A percentile compares a stretch with the other conserved stretches of the same genome.
Evolutionary conservation across 2,329 filamentous ascomycete species (phyloP).

Genomic region (Periglandula ipomoeae): DNA sequence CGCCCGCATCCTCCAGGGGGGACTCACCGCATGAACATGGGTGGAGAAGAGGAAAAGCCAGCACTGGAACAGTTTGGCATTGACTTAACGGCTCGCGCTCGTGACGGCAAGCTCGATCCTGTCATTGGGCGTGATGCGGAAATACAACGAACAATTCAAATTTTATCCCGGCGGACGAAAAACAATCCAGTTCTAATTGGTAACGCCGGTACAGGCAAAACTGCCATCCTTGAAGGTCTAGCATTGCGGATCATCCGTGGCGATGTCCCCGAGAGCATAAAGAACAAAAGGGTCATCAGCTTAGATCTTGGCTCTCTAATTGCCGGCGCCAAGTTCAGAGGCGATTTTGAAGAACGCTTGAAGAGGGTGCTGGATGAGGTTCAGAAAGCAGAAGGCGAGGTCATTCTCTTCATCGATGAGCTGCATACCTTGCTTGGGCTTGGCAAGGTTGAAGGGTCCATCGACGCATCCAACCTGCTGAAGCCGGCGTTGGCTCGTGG

Average conservation of each 20-base stretch:
- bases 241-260: slow-evolving; percentile 84
- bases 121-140: slow-evolving; percentile 90
- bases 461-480: slow-evolving; percentile 89
- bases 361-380: slow-evolving; percentile 90
- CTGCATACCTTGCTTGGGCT: slow-evolving; percentile 84
- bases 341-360: slow-evolving; percentile 90
- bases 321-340: slow-evolving; percentile 88
- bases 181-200: slow-evolving; percentile 96
- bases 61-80: slow-evolving; percentile 87
- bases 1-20: slow-evolving; percentile 82
- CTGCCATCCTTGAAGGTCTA: slow-evolving; percentile 82
- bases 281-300: slow-evolving; percentile 82
- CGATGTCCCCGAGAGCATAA: slow-evolving; percentile 92
- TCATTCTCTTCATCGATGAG: slow-evolving; percentile 94
- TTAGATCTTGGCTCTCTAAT: slow-evolving; percentile 88
- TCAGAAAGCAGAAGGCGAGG: slow-evolving; percentile 75
- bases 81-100: slow-evolving; percentile 78
- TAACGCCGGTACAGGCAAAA: slow-evolving; percentile 85
- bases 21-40: slow-evolving; percentile 87
- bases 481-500: slow-evolving; percentile 91
- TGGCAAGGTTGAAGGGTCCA: slow-evolving; percentile 91
- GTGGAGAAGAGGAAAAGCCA: slow-evolving; percentile 66
- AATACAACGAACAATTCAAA: slow-evolving; percentile 90
- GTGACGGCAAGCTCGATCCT: slow-evolving; percentile 84
- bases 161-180: slow-evolving; percentile 85